Base-by-base conservation (phyloP, 495 filamentous ascomycete species). In the Xylaria scruposa region DNA sequence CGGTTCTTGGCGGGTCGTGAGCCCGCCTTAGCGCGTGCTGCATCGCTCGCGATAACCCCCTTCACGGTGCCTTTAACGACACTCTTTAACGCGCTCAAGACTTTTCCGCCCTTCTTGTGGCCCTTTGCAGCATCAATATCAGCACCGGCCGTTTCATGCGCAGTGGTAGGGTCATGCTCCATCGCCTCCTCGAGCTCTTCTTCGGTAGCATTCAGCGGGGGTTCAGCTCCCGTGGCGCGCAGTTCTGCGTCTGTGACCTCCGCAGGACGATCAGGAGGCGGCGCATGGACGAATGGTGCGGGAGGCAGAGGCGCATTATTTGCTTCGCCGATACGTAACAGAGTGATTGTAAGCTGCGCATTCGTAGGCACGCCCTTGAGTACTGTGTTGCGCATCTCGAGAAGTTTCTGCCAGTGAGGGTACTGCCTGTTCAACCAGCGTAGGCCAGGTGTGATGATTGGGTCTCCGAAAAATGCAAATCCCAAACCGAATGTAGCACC, bases 301-400 rank as follows among this genome's bases (percentile, higher is more conserved):
- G 94, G 93, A 4, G 93, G 93, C 0, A 97, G 80, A 0, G 94
- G 94, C 0, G 93, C 88, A 66, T 92, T 90, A 80, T 94, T 95
- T 24, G 89, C 90, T 82, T 97, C 94, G 64, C 94, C 93, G 67
- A 95, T 90, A 47, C 94, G 91, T 33, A 97, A 91, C 15, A 97
- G 87, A 4, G 94, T 97, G 58, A 97, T 80, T 0, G 94, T 92
- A 17, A 97, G 85, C 74, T 97, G 94, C 21, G 93, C 93, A 76
- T 97, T 96, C 4, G 94, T 97, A 0, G 94, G 94, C 47, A 94
- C 89, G n/a, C 92, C 93, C 76, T 92, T 91, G 64, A 97, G 89
- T 3, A 97, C 73, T 5, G 91, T 92, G 75, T 91, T 94, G 62
- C 70, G 75, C 33, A 79, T 83, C 72, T 94, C 90, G 24, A 96